These are phyloP conservation scores for Microbotryum saponariae DNA, from an alignment of 1,284 basidiomycete species.

Conservation along the genomic window DNA sequence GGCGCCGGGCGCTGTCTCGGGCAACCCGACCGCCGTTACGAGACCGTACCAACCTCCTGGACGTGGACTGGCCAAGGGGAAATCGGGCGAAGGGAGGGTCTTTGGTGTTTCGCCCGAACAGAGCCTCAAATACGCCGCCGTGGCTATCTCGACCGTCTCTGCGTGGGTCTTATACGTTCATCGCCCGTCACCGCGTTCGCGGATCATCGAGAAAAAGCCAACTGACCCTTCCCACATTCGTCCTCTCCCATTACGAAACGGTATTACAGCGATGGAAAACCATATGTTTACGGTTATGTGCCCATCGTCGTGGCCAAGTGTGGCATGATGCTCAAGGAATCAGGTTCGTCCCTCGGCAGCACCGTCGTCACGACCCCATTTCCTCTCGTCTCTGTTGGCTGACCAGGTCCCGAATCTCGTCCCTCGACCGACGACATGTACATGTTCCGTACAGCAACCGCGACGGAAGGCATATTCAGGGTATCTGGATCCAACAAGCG, in stretches of 20 bases:
- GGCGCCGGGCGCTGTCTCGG: not conserved
- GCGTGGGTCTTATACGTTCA: slow-evolving; percentile 6
- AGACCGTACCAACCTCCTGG: slow-evolving; percentile 11
- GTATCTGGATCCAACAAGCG: slow-evolving; percentile 87
- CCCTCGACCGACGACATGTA: no score
- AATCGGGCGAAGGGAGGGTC: slow-evolving; percentile 44
- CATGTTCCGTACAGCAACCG: slow-evolving; percentile 56
- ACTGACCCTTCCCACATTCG: not conserved
- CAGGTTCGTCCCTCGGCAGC: slow-evolving; percentile 49
- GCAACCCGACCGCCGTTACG: not conserved
- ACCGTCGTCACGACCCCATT: slow-evolving; percentile 3
- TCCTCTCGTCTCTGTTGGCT: slow-evolving; percentile 6
- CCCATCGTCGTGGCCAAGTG: slow-evolving; percentile 97
- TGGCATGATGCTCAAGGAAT: slow-evolving; percentile 83
- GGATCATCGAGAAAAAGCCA: no score
- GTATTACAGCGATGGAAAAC: slow-evolving; percentile 35
- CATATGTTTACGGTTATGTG: slow-evolving; percentile 58
- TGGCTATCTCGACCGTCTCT: slow-evolving; percentile 68
- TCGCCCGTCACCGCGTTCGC: not conserved
- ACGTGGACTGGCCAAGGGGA: slow-evolving; percentile 14
- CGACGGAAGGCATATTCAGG: slow-evolving; percentile 91
- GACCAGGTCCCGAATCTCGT: not conserved
- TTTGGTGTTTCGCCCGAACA: slow-evolving; percentile 80
- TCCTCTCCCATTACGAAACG: not conserved
- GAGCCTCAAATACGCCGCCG: slow-evolving; percentile 76